A percentile compares a stretch with the other conserved stretches of the same genome.
phyloP scores from a whole-genome alignment of 805 yeast species.

The Metschnikowia matae region DNA sequence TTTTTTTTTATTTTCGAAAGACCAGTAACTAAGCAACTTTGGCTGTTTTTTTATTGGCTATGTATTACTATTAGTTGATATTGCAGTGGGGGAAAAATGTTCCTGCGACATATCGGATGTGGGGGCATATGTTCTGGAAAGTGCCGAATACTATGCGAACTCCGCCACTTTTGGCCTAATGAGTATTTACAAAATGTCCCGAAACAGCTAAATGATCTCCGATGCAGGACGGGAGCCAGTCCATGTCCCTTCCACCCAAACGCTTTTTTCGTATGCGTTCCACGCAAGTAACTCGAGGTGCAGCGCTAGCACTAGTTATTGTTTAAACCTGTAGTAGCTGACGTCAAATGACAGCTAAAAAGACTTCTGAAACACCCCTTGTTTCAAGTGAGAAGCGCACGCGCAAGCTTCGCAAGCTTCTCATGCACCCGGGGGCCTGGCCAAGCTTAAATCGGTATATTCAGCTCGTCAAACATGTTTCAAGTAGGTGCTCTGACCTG shows the following conservation, averaged over 20 bases:
- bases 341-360: neutral
- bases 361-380: too few species aligned
- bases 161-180: constrained; percentile 4
- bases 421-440: neutral
- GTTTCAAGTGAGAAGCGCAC: neutral
- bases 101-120: neutral
- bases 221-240: neutral
- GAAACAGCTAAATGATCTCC: constrained; percentile 2
- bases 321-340: neutral
- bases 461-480: neutral
- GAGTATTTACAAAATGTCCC: constrained; percentile 2
- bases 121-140: constrained; percentile 1
- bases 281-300: neutral
- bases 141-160: neutral
- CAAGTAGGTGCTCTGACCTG: neutral
- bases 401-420: neutral
- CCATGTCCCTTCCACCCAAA: neutral
- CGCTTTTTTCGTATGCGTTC: neutral
- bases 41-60: too few species aligned
- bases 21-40: too few species aligned
- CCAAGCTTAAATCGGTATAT: neutral
- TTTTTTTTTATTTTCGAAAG: too few species aligned
- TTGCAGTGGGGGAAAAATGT: too few species aligned
- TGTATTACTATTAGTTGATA: too few species aligned
- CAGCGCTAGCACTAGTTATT: neutral